Evolutionary conservation across 2,329 filamentous ascomycete species (phyloP).

Genomic region (Talaromyces funiculosus): DNA sequence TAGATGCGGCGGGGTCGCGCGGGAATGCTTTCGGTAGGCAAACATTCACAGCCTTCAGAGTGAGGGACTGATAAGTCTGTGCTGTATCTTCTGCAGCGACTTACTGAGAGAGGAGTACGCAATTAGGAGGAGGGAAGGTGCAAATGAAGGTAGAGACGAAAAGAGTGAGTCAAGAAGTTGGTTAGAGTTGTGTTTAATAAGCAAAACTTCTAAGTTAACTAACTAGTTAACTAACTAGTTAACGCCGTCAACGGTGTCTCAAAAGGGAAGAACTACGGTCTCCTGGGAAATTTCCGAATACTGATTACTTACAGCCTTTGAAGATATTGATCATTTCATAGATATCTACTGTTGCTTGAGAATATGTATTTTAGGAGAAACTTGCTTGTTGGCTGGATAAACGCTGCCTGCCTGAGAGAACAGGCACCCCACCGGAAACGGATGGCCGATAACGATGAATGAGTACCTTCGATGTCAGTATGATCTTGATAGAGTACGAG

Average conservation of each 20-base stretch:
- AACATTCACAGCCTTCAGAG: neutral
- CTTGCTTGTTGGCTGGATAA: neutral
- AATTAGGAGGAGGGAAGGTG: neutral
- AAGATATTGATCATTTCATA: neutral
- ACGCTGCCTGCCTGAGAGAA: neutral
- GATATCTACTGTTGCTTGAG: neutral
- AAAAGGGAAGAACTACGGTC: constrained; percentile 4
- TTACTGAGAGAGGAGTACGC: neutral
- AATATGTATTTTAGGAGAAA: neutral
- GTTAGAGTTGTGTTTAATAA: neutral
- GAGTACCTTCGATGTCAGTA: neutral
- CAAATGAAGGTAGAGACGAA: neutral
- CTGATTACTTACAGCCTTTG: neutral
- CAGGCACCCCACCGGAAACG: constrained; percentile 7
- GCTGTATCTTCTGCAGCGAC: neutral
- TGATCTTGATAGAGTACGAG: neutral
- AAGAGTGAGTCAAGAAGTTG: neutral
- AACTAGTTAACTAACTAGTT: too few relatives aligned
- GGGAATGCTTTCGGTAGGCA: neutral
- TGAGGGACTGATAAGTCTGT: neutral
- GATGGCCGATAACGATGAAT: neutral
- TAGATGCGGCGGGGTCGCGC: neutral
- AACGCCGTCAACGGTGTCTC: constrained; percentile 8
- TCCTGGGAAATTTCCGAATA: neutral
- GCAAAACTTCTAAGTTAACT: neutral